Percentiles rank a stretch among this genome's conserved stretches.
phyloP scores from a whole-genome alignment of 2,329 filamentous ascomycete genomes.

The Akanthomyces dipterigenus region DNA sequence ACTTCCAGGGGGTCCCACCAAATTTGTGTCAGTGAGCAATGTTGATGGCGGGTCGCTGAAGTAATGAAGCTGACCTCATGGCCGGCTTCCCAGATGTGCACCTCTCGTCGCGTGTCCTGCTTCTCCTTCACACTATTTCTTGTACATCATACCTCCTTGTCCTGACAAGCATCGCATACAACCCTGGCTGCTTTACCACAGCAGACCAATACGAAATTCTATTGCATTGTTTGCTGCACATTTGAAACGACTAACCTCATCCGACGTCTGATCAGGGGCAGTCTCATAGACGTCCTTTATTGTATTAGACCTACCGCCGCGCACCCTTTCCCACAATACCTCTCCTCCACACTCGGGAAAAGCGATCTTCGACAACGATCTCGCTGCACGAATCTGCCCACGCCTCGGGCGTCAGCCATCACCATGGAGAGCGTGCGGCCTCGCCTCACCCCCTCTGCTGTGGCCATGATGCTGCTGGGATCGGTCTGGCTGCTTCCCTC shows the following conservation, averaged over 20 bases:
- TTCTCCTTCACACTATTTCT: background rate
- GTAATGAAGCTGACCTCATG: background rate
- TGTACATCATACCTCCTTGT: background rate
- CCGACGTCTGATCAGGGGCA: background rate
- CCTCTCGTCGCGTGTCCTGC: background rate
- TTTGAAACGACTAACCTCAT: background rate
- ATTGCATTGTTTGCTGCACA: background rate
- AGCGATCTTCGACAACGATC: background rate
- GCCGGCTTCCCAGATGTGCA: background rate
- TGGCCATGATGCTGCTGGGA: background rate
- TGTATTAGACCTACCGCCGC: background rate
- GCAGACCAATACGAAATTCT: background rate
- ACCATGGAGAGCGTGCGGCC: background rate
- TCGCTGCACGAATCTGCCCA: background rate
- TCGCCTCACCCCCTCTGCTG: background rate
- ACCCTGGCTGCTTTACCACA: background rate
- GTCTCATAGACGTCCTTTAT: background rate
- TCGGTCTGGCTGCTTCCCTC: conserved; percentile 1
- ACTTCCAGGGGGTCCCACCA: conserved; percentile 7
- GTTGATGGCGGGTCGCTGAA: conserved; percentile 1
- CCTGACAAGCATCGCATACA: background rate
- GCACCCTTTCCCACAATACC: background rate
- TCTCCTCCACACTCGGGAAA: background rate
- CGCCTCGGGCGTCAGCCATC: background rate
- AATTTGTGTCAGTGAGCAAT: background rate